Evolutionary conservation across 2,329 filamentous ascomycete genomes (phyloP).

Genomic region (Beauveria asiatica): DNA sequence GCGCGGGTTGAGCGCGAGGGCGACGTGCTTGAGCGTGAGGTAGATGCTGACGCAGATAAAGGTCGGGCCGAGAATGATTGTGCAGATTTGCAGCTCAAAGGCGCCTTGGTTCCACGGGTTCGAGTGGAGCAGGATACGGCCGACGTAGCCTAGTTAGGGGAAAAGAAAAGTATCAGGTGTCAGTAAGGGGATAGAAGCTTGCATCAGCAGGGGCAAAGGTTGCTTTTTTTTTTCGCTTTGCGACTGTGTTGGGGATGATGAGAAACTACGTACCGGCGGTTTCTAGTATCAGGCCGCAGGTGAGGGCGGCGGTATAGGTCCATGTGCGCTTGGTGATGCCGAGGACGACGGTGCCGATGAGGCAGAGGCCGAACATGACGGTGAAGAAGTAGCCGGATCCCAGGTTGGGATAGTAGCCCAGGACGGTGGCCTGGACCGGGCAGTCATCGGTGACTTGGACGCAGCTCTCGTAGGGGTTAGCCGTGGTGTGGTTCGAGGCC

Average conservation of each 20-base stretch:
- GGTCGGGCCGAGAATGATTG: constrained; percentile 51
- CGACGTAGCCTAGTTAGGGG: constrained; percentile 42
- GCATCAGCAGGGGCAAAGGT: too few relatives aligned
- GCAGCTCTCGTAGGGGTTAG: constrained; percentile 19
- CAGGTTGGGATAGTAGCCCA: constrained; percentile 49
- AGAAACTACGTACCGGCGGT: constrained; percentile 30
- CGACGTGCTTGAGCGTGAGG: constrained; percentile 53
- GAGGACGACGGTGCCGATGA: constrained; percentile 32
- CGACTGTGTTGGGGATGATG: too few relatives aligned
- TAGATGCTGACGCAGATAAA: constrained; percentile 56
- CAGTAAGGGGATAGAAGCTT: background rate
- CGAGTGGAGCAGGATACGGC: constrained; percentile 39
- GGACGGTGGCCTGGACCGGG: constrained; percentile 43
- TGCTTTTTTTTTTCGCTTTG: too few relatives aligned
- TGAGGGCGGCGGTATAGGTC: constrained; percentile 42
- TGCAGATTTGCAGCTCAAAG: constrained; percentile 52
- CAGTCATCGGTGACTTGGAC: constrained; percentile 32
- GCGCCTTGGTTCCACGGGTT: constrained; percentile 47
- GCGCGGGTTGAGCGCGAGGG: constrained; percentile 37
- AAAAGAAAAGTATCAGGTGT: constrained; percentile 6
- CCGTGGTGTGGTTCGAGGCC: constrained; percentile 5
- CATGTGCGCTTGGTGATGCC: constrained; percentile 46
- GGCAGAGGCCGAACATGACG: constrained; percentile 37
- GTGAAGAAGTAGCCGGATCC: constrained; percentile 48
- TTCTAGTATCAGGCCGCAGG: constrained; percentile 43